Evolutionary conservation across 345 rosid genomes (phyloP).

Genomic region (Eutrema yunnanense): DNA sequence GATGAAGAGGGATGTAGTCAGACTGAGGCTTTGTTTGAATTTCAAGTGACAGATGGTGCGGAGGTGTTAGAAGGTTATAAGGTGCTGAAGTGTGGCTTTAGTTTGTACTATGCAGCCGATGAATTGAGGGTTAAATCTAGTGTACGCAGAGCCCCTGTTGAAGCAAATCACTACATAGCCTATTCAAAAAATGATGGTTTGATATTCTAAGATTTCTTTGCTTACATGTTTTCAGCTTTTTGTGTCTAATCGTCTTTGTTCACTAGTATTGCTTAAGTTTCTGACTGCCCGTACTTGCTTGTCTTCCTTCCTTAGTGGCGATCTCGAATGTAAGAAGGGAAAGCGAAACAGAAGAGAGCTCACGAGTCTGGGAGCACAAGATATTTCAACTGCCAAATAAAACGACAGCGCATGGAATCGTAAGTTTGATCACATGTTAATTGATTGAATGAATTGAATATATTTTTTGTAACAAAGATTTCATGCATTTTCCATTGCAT

Average conservation of each 20-base stretch:
- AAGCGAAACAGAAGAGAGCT: not conserved
- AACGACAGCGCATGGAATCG: no score
- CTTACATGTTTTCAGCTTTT: not conserved
- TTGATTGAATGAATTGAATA: not conserved
- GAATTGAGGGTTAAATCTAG: not conserved
- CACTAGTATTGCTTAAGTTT: not conserved
- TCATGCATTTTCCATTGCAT: not conserved
- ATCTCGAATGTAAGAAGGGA: not conserved
- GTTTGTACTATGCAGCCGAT: not conserved
- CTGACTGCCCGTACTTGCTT: not conserved
- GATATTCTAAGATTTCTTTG: not conserved
- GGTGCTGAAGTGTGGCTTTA: constrained; percentile 12
- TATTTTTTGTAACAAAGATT: not conserved
- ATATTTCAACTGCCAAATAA: no score
- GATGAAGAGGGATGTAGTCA: not conserved
- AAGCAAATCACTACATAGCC: not conserved
- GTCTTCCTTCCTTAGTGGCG: not conserved
- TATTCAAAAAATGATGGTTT: not conserved
- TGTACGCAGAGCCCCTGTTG: not conserved
- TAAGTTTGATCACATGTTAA: not conserved
- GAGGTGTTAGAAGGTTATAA: not conserved
- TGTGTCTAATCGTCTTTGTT: not conserved
- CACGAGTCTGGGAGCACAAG: no score
- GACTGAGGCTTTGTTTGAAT: not conserved
- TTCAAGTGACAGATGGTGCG: constrained; percentile 14